These are phyloP conservation scores for Vitis hybrid DNA, from an alignment of 177 flowering plant genomes.

Conservation along the genomic window DNA sequence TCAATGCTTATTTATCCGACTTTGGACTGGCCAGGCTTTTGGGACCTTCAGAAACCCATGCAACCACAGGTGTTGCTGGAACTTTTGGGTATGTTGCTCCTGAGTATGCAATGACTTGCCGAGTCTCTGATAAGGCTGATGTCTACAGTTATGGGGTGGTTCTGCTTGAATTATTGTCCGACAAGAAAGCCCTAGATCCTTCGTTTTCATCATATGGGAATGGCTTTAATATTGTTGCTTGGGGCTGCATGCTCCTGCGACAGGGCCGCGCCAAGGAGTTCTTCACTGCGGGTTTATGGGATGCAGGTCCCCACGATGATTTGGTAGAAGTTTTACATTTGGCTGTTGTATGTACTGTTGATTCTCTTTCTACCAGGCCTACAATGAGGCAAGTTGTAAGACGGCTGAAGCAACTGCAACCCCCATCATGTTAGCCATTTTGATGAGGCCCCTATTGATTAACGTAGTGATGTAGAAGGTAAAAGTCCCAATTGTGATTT, in stretches of 20 bases:
- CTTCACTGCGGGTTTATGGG: conserved; percentile 87
- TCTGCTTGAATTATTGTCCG: conserved; percentile 79
- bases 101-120: conserved; percentile 96
- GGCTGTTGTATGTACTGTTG: conserved; percentile 89
- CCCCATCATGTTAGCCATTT: conserved; percentile 57
- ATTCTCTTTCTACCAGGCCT: conserved; percentile 78
- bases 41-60: conserved; percentile 93
- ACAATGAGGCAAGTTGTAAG: conserved; percentile 89
- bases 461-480: conserved; percentile 38
- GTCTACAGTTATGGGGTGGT: conserved; percentile 95
- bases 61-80: conserved; percentile 93
- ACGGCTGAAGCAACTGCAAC: conserved; percentile 82
- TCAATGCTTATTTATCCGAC: conserved; percentile 84
- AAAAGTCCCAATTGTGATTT: conserved; percentile 29
- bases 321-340: conserved; percentile 77
- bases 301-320: conserved; percentile 79
- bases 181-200: conserved; percentile 88
- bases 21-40: conserved; percentile 86
- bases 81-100: conserved; percentile 98
- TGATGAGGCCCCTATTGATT: conserved; percentile 14
- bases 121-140: conserved; percentile 92
- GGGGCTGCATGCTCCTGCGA: conserved; percentile 87
- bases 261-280: conserved; percentile 87
- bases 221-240: conserved; percentile 86
- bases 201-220: conserved; percentile 82